Evolutionary conservation across 1,284 basidiomycete genomes (phyloP), one percentile per base, ranked within the genome.

Genomic region (Bondarzewia mesenterica): DNA sequence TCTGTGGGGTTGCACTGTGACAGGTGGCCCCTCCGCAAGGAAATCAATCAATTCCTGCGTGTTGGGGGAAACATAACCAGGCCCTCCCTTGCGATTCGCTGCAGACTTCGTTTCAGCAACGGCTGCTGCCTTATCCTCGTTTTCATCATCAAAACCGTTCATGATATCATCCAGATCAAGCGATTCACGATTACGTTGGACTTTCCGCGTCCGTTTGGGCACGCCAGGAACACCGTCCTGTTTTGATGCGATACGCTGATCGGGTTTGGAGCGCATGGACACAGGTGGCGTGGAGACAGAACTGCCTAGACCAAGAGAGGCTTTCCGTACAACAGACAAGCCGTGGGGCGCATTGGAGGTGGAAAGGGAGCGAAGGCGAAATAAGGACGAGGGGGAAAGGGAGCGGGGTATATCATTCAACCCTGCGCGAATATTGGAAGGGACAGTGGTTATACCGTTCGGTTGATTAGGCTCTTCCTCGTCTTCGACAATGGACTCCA

Each of bases 111-210:
- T 27, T 32, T 46, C 38, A 22, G 50, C 26, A 14, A 42, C 26
- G 35, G 43, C 47, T 54, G 53, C 22, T 55, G 51, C n/a, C 46
- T 54, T 27, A 32, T 57, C 22, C 22, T 60, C 62, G 14, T 68
- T 68, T 18, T 82, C 80, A 22, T 77, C 78, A 54, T 82, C 85
- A 14, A 76, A 82, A 39, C 73, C 79, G 39, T 70, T 76, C 78
- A 86, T 80, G 35, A 86, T 64, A 51, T 86, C 85, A 58, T 89
- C 86, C 52, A 87, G 58, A 59, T 87, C 80, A 52, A 88, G 58
- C 8, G 82, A 85, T 59, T 87, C 86, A 36, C 74, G 69, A 55
- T 80, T 78, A 41, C 69, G 71, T 49, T 72, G 74, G 35, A 75
- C 59, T 54, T 68, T 75, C 35, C 78, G 72, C 8, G 71, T 77